These are phyloP conservation scores for Tuber umbilicatum DNA, from an alignment of 495 filamentous ascomycete genomes.

Conservation along the genomic window DNA sequence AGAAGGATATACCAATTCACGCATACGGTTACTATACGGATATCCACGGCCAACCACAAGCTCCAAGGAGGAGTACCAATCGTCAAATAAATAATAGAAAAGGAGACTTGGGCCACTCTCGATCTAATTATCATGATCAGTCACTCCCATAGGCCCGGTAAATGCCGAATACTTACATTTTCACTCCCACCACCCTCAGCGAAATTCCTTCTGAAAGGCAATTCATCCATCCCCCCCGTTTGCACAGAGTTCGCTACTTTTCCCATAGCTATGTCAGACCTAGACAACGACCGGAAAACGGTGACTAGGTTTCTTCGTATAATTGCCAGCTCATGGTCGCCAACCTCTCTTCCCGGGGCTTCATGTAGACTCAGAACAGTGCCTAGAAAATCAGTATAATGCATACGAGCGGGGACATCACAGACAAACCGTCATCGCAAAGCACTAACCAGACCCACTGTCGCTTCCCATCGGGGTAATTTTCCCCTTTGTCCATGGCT, in stretches of 20 bases:
- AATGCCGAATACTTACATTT: slow-evolving; percentile 14
- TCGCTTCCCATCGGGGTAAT: slow-evolving; percentile 55
- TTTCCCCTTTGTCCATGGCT: slow-evolving; percentile 42
- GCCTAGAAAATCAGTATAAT: slow-evolving; percentile 44
- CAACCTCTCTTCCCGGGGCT: slow-evolving; percentile 50
- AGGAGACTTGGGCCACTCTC: slow-evolving; percentile 57
- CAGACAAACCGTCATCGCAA: slow-evolving; percentile 63
- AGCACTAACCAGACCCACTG: slow-evolving; percentile 77
- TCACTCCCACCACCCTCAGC: slow-evolving; percentile 35
- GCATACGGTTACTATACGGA: slow-evolving; percentile 55
- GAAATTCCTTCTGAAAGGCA: slow-evolving; percentile 41
- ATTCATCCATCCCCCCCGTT: slow-evolving; percentile 34
- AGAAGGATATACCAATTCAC: slow-evolving; percentile 49
- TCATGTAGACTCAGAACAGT: slow-evolving; percentile 76
- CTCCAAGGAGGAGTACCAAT: slow-evolving; percentile 66
- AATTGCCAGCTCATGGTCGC: slow-evolving; percentile 38
- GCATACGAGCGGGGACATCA: slow-evolving; percentile 1
- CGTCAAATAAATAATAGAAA: slow-evolving; percentile 84
- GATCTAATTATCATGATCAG: slow-evolving; percentile 32
- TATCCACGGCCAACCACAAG: slow-evolving; percentile 57
- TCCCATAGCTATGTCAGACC: slow-evolving; percentile 15
- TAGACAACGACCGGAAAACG: slow-evolving; percentile 67
- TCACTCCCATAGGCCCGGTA: slow-evolving; percentile 40
- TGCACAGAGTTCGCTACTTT: slow-evolving; percentile 12
- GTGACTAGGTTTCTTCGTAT: slow-evolving; percentile 63